A percentile compares a stretch with the other conserved stretches of the same genome.
Conservation (phyloP, 306 rosid species). For the Cucurbita maxima region DNA sequence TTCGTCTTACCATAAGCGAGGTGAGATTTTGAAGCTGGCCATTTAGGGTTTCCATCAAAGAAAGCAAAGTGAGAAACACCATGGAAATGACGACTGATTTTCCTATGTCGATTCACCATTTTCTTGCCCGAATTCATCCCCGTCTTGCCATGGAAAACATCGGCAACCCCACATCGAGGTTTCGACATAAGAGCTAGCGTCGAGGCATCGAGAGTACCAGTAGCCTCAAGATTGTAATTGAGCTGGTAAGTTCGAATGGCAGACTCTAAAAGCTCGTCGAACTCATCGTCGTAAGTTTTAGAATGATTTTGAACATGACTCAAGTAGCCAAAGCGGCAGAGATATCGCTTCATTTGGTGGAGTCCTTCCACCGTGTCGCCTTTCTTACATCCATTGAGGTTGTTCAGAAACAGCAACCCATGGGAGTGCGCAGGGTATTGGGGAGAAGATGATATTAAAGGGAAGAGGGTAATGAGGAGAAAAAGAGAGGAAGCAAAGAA, state of each 20-base stretch:
- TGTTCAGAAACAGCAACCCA: slow-evolving; percentile 1
- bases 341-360: slow-evolving; percentile 5
- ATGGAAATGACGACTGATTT: not conserved
- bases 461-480: not conserved
- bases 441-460: not conserved
- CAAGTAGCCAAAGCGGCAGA: slow-evolving; percentile 11
- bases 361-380: slow-evolving; percentile 9
- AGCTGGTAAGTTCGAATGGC: slow-evolving; percentile 19
- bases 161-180: slow-evolving; percentile 13
- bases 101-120: not conserved
- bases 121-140: not conserved
- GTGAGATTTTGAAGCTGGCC: not conserved
- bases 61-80: slow-evolving; percentile 3
- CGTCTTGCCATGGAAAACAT: not conserved
- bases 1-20: not conserved
- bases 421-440: not conserved
- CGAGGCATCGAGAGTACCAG: slow-evolving; percentile 8
- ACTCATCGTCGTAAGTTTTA: not conserved
- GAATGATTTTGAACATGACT: not conserved
- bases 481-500: not conserved
- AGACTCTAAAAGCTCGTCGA: slow-evolving; percentile 8
- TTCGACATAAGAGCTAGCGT: slow-evolving; percentile 9
- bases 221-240: slow-evolving; percentile 10
- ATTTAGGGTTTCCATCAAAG: slow-evolving; percentile 1
- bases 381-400: slow-evolving; percentile 9